Percentiles rank a stretch among this genome's conserved stretches.
Evolutionary conservation across 2,329 filamentous ascomycete genomes (phyloP).

Genomic region (Pseudodiploospora longispora): DNA sequence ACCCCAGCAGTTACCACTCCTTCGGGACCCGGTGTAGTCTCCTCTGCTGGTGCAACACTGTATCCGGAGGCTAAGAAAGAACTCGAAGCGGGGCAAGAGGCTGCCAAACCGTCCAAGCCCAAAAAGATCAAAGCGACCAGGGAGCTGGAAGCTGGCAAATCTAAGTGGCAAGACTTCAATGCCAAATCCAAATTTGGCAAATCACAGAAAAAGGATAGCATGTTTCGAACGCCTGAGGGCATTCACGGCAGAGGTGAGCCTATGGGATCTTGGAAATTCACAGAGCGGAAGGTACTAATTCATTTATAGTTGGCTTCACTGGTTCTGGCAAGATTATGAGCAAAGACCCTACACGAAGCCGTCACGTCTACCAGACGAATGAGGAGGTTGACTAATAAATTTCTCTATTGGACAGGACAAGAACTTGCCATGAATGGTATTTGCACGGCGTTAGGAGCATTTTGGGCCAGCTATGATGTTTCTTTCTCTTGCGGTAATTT

Average conservation of each 20-base stretch:
- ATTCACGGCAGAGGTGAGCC: conserved; percentile 73
- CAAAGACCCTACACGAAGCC: conserved; percentile 74
- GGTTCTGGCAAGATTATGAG: conserved; percentile 94
- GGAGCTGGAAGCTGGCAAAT: conserved; percentile 83
- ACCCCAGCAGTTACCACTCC: conserved; percentile 28
- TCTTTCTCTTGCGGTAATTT: conserved; percentile 27
- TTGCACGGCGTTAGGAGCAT: conserved; percentile 12
- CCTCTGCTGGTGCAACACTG: conserved; percentile 48
- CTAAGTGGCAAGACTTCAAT: conserved; percentile 90
- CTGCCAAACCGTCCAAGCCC: conserved; percentile 64
- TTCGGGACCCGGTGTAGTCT: conserved; percentile 36
- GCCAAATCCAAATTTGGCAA: conserved; percentile 66
- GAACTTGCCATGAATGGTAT: not conserved
- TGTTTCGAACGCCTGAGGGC: conserved; percentile 89
- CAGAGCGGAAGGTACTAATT: not conserved
- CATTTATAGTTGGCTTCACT: conserved; percentile 75
- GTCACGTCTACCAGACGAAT: conserved; percentile 75
- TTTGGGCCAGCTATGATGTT: conserved; percentile 15
- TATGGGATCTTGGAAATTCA: not conserved
- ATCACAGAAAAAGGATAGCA: conserved; percentile 76
- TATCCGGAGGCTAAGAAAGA: conserved; percentile 55
- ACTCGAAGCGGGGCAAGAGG: conserved; percentile 55
- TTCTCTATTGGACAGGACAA: conserved; percentile 18
- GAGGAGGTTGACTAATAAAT: conserved; percentile 60
- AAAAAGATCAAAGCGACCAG: conserved; percentile 90